These are phyloP conservation scores for Gastrodia elata DNA, from an alignment of 106 monocot species.

Conservation along the genomic window DNA sequence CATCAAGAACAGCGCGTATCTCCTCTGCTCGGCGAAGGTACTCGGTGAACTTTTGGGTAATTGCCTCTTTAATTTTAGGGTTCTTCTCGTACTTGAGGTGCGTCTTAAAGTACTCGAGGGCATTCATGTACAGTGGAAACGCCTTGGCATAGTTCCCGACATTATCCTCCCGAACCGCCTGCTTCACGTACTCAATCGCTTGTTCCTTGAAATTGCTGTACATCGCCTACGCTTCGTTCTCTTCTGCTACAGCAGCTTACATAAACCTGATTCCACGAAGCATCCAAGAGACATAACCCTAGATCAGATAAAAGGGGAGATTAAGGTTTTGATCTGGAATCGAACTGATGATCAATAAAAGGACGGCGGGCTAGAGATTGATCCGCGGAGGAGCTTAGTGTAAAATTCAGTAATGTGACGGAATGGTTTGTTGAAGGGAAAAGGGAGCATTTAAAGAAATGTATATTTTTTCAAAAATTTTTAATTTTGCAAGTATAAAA, in stretches of 20 bases:
- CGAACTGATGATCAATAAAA: neutral
- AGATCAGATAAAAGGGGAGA: neutral
- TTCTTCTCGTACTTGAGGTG: conserved; percentile 74
- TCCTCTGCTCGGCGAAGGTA: conserved; percentile 80
- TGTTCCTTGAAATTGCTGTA: conserved; percentile 66
- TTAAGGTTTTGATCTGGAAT: neutral
- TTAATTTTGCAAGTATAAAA: too few relatives aligned
- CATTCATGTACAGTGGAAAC: conserved; percentile 83
- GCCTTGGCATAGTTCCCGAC: conserved; percentile 81
- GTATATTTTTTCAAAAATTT: too few relatives aligned
- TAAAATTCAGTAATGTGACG: neutral
- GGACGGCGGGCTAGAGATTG: neutral
- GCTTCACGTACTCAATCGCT: conserved; percentile 87
- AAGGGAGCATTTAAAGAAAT: too few relatives aligned
- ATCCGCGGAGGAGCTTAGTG: neutral
- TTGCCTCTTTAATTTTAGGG: conserved; percentile 78
- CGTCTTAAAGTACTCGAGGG: conserved; percentile 72
- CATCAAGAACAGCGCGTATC: conserved; percentile 65
- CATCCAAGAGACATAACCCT: neutral
- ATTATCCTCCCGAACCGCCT: conserved; percentile 77
- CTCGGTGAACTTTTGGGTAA: conserved; percentile 86
- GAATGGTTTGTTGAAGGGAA: neutral
- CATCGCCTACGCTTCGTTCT: conserved; percentile 13
- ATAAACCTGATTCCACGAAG: neutral
- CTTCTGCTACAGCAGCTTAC: neutral